These are phyloP conservation scores for Venturia effusa DNA, from an alignment of 2,329 filamentous ascomycete species.

Conservation along the genomic window DNA sequence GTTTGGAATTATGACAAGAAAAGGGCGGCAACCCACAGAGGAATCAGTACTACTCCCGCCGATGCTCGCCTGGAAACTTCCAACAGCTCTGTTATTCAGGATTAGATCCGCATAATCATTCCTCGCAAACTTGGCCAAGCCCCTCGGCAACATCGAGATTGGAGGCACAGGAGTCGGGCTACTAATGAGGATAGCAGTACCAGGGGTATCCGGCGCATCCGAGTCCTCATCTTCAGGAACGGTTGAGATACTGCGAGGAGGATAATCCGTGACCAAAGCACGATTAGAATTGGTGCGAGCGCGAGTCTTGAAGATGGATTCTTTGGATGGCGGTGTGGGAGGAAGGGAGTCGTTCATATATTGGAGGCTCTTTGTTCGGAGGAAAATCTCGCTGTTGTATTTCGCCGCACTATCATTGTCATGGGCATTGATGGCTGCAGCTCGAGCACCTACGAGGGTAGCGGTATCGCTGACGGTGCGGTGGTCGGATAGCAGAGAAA, in stretches of 20 bases:
- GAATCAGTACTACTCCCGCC: background rate
- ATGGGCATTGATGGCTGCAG: background rate
- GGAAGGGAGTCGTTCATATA: conserved; percentile 8
- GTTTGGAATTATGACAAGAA: background rate
- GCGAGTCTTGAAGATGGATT: conserved; percentile 2
- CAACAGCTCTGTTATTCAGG: background rate
- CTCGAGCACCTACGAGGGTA: background rate
- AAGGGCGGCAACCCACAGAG: background rate
- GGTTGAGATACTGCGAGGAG: background rate
- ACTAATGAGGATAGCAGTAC: background rate
- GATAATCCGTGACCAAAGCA: background rate
- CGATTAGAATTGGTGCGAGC: background rate
- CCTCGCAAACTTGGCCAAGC: background rate
- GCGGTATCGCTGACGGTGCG: conserved; percentile 4
- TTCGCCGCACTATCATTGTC: background rate
- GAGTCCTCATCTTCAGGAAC: background rate
- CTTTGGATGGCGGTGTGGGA: conserved; percentile 6
- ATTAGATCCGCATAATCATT: background rate
- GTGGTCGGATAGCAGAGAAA: background rate
- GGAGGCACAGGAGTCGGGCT: background rate
- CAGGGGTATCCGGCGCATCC: background rate
- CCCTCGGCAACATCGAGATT: background rate
- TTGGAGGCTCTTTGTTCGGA: conserved; percentile 1
- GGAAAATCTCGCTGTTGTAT: background rate
- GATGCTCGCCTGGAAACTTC: background rate